phyloP scores from a whole-genome alignment of 1,284 basidiomycete species.

The Irpex sp. region DNA sequence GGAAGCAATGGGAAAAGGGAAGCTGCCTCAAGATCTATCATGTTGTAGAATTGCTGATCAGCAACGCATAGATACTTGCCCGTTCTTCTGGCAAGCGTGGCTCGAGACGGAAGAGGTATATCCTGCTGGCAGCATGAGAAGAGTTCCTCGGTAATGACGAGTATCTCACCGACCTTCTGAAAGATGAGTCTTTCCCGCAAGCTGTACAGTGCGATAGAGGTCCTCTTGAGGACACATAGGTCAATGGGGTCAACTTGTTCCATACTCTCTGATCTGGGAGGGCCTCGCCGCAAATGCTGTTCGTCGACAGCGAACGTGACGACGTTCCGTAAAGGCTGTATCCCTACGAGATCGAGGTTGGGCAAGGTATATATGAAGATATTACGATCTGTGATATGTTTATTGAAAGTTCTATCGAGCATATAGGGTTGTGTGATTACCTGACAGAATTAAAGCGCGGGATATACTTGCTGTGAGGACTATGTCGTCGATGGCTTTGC shows the following conservation, averaged over 20 bases:
- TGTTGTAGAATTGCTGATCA: constrained; percentile 66
- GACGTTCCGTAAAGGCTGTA: constrained; percentile 78
- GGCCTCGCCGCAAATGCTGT: constrained; percentile 57
- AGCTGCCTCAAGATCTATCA: constrained; percentile 71
- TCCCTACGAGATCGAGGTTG: constrained; percentile 69
- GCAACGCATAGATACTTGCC: constrained; percentile 73
- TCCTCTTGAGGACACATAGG: constrained; percentile 76
- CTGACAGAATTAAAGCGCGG: constrained; percentile 67
- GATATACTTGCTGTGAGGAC: constrained; percentile 73
- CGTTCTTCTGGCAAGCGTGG: constrained; percentile 59
- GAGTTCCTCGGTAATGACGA: neutral
- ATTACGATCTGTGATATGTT: constrained; percentile 55
- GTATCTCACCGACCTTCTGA: constrained; percentile 46
- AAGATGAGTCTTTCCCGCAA: constrained; percentile 58
- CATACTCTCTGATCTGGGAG: constrained; percentile 36
- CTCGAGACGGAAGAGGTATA: constrained; percentile 69
- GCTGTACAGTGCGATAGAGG: constrained; percentile 63
- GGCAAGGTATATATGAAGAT: constrained; percentile 80
- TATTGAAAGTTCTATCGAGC: neutral
- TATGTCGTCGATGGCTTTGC: constrained; percentile 74
- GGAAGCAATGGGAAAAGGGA: constrained; percentile 73
- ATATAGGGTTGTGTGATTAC: constrained; percentile 33
- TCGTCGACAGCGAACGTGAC: constrained; percentile 80
- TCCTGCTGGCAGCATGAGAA: constrained; percentile 47
- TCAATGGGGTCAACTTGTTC: constrained; percentile 57